phyloP scores from a whole-genome alignment of 345 rosid species.

The Hibiscus trionum region DNA sequence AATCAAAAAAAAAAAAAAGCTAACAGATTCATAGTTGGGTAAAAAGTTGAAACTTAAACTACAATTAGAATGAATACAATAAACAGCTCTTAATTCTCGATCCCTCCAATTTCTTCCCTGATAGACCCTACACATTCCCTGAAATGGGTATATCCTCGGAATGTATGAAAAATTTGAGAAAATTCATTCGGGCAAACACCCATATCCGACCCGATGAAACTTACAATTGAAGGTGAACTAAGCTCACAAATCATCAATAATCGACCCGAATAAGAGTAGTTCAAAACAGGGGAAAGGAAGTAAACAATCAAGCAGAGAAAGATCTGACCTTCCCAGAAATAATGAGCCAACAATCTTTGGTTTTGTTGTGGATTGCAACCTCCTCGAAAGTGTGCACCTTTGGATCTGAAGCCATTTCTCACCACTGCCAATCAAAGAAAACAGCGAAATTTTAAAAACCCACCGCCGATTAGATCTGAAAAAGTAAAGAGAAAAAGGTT shows the following conservation, averaged over 20 bases:
- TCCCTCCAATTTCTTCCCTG: not conserved
- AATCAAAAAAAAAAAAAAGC: too few relatives aligned
- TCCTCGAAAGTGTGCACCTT: constrained; percentile 61
- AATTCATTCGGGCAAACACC: not conserved
- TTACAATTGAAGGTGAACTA: not conserved
- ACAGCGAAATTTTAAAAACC: constrained; percentile 14
- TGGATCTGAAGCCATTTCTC: constrained; percentile 56
- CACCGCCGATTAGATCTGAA: constrained; percentile 10
- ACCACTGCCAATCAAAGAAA: constrained; percentile 18
- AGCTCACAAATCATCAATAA: not conserved
- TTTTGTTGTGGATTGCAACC: constrained; percentile 68
- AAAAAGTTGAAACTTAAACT: not conserved
- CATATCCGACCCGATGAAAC: not conserved
- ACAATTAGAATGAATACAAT: not conserved
- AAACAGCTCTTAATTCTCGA: not conserved
- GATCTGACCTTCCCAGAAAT: constrained; percentile 83
- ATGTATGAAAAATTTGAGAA: not conserved
- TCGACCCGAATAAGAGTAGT: not conserved
- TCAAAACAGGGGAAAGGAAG: not conserved
- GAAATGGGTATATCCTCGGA: too few relatives aligned
- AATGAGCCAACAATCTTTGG: constrained; percentile 89
- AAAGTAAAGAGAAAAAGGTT: not conserved
- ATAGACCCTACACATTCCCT: too few relatives aligned
- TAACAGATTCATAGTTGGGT: too few relatives aligned
- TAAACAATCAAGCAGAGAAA: not conserved